Conservation (phyloP, 148 eudicot species). For the Rhododendron simsii region DNA sequence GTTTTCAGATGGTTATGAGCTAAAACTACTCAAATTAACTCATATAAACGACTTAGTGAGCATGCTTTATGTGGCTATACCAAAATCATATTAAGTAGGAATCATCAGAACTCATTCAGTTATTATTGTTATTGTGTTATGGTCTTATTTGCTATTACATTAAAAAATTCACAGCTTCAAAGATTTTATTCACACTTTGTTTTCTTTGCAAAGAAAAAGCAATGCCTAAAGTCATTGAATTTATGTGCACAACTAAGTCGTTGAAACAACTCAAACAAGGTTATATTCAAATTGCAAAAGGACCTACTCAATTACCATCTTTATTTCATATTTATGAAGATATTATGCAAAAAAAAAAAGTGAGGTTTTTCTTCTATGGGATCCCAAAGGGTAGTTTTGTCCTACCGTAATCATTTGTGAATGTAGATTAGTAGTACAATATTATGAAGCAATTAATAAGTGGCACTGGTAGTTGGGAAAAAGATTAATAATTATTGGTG, state of each 20-base stretch:
- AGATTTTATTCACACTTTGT: background rate
- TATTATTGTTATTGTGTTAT: background rate
- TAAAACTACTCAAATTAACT: background rate
- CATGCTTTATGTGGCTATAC: background rate
- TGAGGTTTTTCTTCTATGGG: background rate
- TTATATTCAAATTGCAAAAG: background rate
- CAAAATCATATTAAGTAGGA: background rate
- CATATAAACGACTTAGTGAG: background rate
- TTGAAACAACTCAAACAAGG: background rate
- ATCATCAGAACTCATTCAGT: background rate
- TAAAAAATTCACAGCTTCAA: background rate
- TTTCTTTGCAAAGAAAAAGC: background rate
- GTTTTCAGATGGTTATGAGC: background rate
- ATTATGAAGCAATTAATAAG: background rate
- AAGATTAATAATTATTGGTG: background rate
- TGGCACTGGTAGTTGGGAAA: background rate
- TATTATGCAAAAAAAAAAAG: background rate
- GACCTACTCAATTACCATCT: background rate
- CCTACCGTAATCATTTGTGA: background rate
- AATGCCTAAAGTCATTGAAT: background rate
- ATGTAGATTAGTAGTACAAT: background rate
- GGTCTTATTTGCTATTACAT: background rate
- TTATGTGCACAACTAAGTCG: background rate
- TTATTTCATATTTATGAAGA: background rate
- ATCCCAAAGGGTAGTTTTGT: constrained; percentile 1